Conservation (phyloP, 176 grass and related monocot genomes). For the Oropetium thomaeum region DNA sequence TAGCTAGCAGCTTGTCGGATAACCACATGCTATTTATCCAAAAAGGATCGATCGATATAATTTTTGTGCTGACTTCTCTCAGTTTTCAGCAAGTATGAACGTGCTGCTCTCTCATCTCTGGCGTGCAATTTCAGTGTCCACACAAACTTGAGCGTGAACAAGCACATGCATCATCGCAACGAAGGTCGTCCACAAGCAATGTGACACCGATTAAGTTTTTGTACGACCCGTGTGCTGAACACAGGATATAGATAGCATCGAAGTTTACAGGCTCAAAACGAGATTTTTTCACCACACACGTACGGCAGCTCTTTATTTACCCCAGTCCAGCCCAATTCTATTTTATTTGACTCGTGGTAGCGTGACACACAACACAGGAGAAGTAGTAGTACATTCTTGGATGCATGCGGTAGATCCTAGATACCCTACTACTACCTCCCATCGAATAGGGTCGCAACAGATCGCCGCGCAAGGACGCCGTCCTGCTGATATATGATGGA, state of each 20-base stretch:
- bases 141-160: not conserved
- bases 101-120: not conserved
- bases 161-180: not conserved
- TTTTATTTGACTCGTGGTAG: not conserved
- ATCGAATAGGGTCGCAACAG: not conserved
- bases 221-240: not conserved
- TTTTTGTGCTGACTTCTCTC: not conserved
- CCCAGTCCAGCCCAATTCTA: too few relatives aligned
- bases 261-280: not conserved
- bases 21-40: not conserved
- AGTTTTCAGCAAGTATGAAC: not conserved
- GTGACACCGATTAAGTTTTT: not conserved
- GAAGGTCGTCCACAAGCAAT: not conserved
- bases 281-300: not conserved
- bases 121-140: not conserved
- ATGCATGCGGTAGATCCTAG: not conserved
- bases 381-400: not conserved
- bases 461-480: not conserved
- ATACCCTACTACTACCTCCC: not conserved
- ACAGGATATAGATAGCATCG: not conserved
- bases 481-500: not conserved
- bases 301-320: too few relatives aligned
- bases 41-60: not conserved
- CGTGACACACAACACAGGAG: not conserved
- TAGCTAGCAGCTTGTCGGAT: not conserved